Base-by-base conservation (phyloP, 164 flowering plant species). In the Euptelea pleiosperma region DNA sequence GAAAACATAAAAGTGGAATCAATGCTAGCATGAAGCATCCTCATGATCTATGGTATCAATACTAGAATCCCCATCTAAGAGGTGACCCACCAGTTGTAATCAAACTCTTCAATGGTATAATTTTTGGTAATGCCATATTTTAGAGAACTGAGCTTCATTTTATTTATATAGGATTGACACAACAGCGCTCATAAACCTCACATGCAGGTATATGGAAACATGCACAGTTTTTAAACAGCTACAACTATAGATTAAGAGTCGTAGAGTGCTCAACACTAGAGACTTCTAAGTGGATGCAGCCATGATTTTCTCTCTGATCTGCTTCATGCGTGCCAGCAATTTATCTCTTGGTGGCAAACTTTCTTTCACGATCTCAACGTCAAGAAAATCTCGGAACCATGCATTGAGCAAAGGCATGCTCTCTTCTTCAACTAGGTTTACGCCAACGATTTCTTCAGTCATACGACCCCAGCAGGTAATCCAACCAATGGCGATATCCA, bases 401-500 rank as follows among this genome's bases (percentile, higher is more conserved):
- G 64, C 66, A 44, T 9, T 40, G 15, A 77, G 62, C 60, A 54
- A 31, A 35, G 70, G 69, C 64, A 63, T 55, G 44, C 30, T 55
- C 61, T 64, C 72, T 48, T 56, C 55, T 39, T 70, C 65, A 31
- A 68, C 49, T 34, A 73, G 59, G 22, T 52, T 58, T 1, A 57
- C 22, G 19, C 54, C 70, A 0, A 33, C 42, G 35, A 67, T 47
- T 56, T 76, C 68, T 68, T 72, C 65, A 0, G 10, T 30, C 0
- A 70, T 49, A 34, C 67, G 22, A 30, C 30, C 63, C 71, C 69
- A 66, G 34, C 26, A 21, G 29, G 69, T 60, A 35, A 72, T 28
- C 72, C 72, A 72, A 22, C 72, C 74, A 30, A 26, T 54, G 10
- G 70, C 74, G 37, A 66, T 50, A 49, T 64, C 72, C 47, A 54